Percentiles rank a stretch among this genome's conserved stretches.
Conservation (phyloP, 2,329 filamentous ascomycete species). For the Alternaria tenuissima region DNA sequence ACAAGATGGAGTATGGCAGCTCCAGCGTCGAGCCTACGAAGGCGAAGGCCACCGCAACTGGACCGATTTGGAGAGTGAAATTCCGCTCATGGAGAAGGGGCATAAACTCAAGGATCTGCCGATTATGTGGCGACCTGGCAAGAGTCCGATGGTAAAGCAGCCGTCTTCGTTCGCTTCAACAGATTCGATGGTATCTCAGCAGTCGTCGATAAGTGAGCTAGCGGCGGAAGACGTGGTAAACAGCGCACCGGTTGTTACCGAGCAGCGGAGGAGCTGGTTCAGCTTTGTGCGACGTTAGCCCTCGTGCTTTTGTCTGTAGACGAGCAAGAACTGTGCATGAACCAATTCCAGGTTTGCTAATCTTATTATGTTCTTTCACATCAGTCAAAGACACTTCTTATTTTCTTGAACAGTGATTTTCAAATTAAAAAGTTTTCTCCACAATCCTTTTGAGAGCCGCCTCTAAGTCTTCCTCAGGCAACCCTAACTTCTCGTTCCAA, state of each 20-base stretch:
- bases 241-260: not conserved
- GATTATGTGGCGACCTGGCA: conserved; percentile 2
- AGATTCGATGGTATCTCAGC: not conserved
- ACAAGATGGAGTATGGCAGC: conserved; percentile 37
- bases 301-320: not conserved
- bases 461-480: no score
- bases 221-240: not conserved
- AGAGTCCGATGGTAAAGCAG: conserved; percentile 3
- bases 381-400: not conserved
- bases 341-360: no score
- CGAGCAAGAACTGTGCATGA: not conserved
- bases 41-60: conserved; percentile 10
- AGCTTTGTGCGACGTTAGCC: not conserved
- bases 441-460: no score
- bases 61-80: conserved; percentile 5
- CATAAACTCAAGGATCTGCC: conserved; percentile 12
- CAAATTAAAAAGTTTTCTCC: no score
- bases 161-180: not conserved
- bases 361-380: not conserved
- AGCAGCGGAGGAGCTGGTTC: not conserved
- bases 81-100: conserved; percentile 11
- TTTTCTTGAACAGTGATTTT: no score
- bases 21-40: conserved; percentile 37
- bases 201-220: not conserved
- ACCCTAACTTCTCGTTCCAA: no score